These are phyloP conservation scores for Biscogniauxia marginata DNA, from an alignment of 2,329 filamentous ascomycete genomes.

Conservation along the genomic window DNA sequence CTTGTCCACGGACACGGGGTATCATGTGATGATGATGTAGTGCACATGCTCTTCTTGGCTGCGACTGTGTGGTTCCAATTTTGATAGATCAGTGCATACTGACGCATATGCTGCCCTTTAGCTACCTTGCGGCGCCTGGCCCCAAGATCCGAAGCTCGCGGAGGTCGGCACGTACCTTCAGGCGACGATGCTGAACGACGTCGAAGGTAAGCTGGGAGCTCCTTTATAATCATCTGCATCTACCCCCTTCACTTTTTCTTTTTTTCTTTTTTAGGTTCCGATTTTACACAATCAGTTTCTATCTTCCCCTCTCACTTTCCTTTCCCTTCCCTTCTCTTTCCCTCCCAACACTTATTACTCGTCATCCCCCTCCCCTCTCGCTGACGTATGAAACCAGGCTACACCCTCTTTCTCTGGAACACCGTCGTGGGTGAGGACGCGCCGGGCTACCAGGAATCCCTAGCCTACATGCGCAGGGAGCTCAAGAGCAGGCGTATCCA, in stretches of 20 bases:
- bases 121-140: conserved; percentile 5
- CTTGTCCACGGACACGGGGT: neutral
- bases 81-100: neutral
- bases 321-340: neutral
- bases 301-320: neutral
- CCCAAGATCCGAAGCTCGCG: conserved; percentile 3
- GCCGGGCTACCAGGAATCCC: conserved; percentile 3
- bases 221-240: no score
- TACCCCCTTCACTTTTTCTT: neutral
- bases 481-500: conserved; percentile 2
- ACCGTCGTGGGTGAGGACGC: conserved; percentile 5
- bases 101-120: neutral
- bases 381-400: no score
- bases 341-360: neutral
- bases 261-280: neutral
- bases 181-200: conserved; percentile 3
- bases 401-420: conserved; percentile 10
- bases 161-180: conserved; percentile 4
- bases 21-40: neutral
- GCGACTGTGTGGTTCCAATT: neutral
- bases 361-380: no score
- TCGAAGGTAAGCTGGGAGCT: conserved; percentile 5
- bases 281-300: no score
- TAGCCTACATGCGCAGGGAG: conserved; percentile 2
- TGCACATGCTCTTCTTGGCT: neutral